These are phyloP conservation scores for Paxillus involutus DNA, from an alignment of 768 basidiomycete genomes.

Conservation along the genomic window DNA sequence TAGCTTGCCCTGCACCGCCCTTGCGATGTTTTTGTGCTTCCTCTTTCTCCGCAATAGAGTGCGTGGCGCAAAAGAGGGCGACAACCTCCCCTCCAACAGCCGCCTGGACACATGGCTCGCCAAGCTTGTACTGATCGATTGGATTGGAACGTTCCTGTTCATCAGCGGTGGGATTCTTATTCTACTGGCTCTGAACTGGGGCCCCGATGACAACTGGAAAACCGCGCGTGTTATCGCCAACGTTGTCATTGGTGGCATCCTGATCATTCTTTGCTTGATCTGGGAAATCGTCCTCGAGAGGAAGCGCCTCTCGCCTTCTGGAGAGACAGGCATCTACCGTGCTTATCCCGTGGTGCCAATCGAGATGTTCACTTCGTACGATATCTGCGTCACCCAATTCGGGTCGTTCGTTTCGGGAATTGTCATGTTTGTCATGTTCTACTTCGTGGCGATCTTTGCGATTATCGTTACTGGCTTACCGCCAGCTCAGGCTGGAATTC, in stretches of 20 bases:
- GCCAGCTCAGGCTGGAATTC: constrained; percentile 42
- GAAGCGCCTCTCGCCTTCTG: background rate
- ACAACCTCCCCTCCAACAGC: constrained; percentile 8
- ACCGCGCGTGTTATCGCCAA: constrained; percentile 44
- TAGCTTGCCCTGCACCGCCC: constrained; percentile 40
- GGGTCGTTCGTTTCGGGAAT: constrained; percentile 43
- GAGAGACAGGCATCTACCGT: constrained; percentile 17
- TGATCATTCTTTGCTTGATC: constrained; percentile 37
- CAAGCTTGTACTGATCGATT: constrained; percentile 40
- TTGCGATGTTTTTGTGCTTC: constrained; percentile 40
- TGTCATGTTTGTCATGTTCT: constrained; percentile 53
- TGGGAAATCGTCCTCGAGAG: constrained; percentile 46
- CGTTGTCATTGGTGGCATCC: constrained; percentile 44
- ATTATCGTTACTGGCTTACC: constrained; percentile 43
- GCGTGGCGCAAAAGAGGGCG: constrained; percentile 16
- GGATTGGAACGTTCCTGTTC: constrained; percentile 47
- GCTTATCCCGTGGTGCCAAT: constrained; percentile 48
- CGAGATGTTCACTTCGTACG: constrained; percentile 41
- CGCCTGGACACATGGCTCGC: constrained; percentile 20
- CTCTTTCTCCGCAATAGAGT: constrained; percentile 39
- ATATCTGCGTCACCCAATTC: constrained; percentile 40
- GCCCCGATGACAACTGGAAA: constrained; percentile 42
- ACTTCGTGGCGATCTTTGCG: constrained; percentile 55
- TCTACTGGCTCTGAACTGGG: constrained; percentile 52
- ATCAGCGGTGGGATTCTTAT: constrained; percentile 44